Evolutionary conservation across 2,329 filamentous ascomycete species (phyloP).

Genomic region (Trichoderma koningii): DNA sequence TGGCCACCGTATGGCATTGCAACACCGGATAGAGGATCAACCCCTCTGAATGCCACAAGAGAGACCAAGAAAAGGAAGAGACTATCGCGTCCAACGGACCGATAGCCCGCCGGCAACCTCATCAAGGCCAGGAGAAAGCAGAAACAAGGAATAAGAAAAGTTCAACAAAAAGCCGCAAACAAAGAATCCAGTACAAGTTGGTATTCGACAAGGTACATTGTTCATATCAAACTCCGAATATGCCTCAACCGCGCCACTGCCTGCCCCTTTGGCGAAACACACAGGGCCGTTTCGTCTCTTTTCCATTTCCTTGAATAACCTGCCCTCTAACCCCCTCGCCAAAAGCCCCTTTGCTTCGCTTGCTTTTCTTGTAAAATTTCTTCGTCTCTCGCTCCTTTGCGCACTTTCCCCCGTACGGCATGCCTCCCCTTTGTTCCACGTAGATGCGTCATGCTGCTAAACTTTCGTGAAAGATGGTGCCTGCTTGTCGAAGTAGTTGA

Average conservation of each 20-base stretch:
- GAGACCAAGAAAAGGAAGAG: not conserved
- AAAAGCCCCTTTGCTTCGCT: not conserved
- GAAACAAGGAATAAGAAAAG: not conserved
- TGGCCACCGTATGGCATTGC: no score
- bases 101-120: not conserved
- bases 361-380: not conserved
- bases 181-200: constrained; percentile 31
- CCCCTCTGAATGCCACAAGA: not conserved
- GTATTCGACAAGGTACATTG: constrained; percentile 35
- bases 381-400: not conserved
- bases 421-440: not conserved
- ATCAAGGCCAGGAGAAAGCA: not conserved
- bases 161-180: not conserved
- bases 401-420: not conserved
- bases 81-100: not conserved
- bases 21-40: no score
- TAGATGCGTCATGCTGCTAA: not conserved
- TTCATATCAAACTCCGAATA: constrained; percentile 21
- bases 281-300: not conserved
- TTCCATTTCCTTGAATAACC: constrained; percentile 28
- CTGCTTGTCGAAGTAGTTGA: constrained; percentile 20
- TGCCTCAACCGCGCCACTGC: constrained; percentile 15
- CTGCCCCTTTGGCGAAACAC: not conserved
- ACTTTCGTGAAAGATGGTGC: not conserved
- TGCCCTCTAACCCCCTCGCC: constrained; percentile 25